Evolutionary conservation across 768 basidiomycete species (phyloP).

Genomic region (Lactarius deliciosus): DNA sequence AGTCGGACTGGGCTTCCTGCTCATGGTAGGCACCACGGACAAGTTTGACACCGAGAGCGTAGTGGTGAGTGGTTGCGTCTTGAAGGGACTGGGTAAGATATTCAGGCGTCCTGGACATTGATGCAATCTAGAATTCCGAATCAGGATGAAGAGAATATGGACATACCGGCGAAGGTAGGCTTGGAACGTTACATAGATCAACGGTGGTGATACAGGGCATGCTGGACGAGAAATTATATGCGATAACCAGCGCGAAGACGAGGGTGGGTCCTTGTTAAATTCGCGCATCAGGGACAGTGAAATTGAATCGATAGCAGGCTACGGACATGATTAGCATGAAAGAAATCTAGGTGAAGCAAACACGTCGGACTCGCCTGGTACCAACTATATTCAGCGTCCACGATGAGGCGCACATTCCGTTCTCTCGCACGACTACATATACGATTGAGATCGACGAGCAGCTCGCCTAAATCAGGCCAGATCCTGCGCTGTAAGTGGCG

Average conservation of each 20-base stretch:
- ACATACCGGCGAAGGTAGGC: slow-evolving; percentile 76
- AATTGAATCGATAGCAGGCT: slow-evolving; percentile 84
- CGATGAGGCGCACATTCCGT: slow-evolving; percentile 63
- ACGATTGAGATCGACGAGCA: slow-evolving; percentile 58
- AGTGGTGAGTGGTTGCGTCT: slow-evolving; percentile 64
- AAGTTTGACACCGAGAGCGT: slow-evolving; percentile 85
- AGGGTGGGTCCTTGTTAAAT: slow-evolving; percentile 56
- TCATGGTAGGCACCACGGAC: slow-evolving; percentile 92
- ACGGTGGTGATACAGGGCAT: slow-evolving; percentile 39
- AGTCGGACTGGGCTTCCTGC: slow-evolving; percentile 52
- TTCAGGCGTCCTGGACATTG: slow-evolving; percentile 54
- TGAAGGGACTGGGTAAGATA: slow-evolving; percentile 63
- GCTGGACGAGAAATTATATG: not conserved
- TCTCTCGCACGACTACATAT: slow-evolving; percentile 66
- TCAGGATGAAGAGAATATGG: not conserved
- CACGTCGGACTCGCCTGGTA: slow-evolving; percentile 39
- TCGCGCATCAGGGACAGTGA: slow-evolving; percentile 70
- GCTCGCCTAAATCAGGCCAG: slow-evolving; percentile 55
- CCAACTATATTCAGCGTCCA: slow-evolving; percentile 82
- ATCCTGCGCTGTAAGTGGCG: slow-evolving; percentile 52
- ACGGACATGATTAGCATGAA: not conserved
- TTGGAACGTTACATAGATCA: slow-evolving; percentile 86
- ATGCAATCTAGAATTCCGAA: slow-evolving; percentile 10
- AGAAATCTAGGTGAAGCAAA: not conserved
- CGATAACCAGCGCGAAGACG: slow-evolving; percentile 19